Percentiles rank a stretch among this genome's conserved stretches.
Conservation (phyloP, 352 stramenopile genomes). For the Globisporangium takayamanum region DNA sequence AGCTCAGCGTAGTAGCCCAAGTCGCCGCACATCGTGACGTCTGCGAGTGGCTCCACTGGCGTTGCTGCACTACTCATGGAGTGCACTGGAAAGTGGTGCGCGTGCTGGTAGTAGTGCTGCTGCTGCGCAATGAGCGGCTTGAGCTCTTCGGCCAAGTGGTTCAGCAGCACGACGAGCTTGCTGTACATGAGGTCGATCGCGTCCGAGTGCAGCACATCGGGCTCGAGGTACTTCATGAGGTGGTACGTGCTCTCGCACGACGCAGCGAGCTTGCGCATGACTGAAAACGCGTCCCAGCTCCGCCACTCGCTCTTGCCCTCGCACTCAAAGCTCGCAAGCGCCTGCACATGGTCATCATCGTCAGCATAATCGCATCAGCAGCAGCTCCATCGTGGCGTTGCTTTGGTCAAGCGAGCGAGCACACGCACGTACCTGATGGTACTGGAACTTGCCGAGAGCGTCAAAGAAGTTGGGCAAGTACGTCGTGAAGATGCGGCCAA, state of each 20-base stretch:
- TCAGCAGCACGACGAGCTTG: conserved; percentile 53
- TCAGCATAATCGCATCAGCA: neutral
- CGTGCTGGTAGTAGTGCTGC: conserved; percentile 10
- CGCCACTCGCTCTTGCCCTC: conserved; percentile 39
- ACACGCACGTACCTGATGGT: conserved; percentile 31
- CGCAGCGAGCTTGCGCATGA: conserved; percentile 52
- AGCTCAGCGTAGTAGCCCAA: conserved; percentile 72
- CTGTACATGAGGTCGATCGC: conserved; percentile 59
- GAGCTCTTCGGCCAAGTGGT: conserved; percentile 48
- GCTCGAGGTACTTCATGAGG: conserved; percentile 62
- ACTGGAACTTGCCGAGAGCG: conserved; percentile 53
- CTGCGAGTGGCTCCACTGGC: conserved; percentile 17
- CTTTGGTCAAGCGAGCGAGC: neutral
- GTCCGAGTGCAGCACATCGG: conserved; percentile 37
- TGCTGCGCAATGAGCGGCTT: conserved; percentile 31
- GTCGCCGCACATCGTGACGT: conserved; percentile 41
- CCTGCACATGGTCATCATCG: conserved; percentile 12
- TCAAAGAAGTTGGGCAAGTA: conserved; percentile 58
- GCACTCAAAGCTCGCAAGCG: conserved; percentile 32
- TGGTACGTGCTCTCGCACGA: conserved; percentile 72
- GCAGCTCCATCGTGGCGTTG: neutral
- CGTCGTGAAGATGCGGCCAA: conserved; percentile 40
- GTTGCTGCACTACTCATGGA: conserved; percentile 3
- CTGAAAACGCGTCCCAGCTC: conserved; percentile 37
- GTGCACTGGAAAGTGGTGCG: conserved; percentile 25